These are phyloP conservation scores for Leccinum obscurum DNA, from an alignment of 768 basidiomycete genomes.

Conservation along the genomic window DNA sequence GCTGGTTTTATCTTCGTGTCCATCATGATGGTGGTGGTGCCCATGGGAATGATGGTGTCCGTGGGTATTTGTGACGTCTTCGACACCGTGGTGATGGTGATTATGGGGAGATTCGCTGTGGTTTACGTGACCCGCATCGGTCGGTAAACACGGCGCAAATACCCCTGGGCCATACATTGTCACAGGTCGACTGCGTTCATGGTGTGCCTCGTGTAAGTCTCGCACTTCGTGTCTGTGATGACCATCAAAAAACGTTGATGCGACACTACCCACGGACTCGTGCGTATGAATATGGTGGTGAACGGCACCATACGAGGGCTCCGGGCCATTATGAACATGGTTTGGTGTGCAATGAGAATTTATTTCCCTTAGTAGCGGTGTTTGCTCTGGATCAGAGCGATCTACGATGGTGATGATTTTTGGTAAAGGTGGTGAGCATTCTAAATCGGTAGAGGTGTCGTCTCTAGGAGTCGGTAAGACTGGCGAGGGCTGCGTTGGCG, in stretches of 20 bases:
- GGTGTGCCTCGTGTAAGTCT: slow-evolving; percentile 28
- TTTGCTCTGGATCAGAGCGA: slow-evolving; percentile 16
- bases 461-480: slow-evolving; percentile 30
- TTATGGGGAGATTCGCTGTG: neutral
- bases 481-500: slow-evolving; percentile 43
- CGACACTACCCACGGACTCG: neutral
- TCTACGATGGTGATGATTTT: slow-evolving; percentile 2
- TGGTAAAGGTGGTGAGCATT: slow-evolving; percentile 1
- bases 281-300: slow-evolving; percentile 5
- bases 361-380: slow-evolving; percentile 17
- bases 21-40: neutral
- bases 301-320: slow-evolving; percentile 24
- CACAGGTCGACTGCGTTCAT: slow-evolving; percentile 26
- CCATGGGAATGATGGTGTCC: slow-evolving; percentile 6
- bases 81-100: slow-evolving; percentile 15
- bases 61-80: neutral
- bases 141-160: neutral
- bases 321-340: neutral
- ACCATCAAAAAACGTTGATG: slow-evolving; percentile 31
- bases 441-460: slow-evolving; percentile 19
- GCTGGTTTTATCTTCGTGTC: slow-evolving; percentile 25
- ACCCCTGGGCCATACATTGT: slow-evolving; percentile 24
- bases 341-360: neutral
- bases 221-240: slow-evolving; percentile 38
- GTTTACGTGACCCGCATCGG: slow-evolving; percentile 2